Base-by-base conservation (phyloP, 257 asterid genomes). In the Ballota nigra region DNA sequence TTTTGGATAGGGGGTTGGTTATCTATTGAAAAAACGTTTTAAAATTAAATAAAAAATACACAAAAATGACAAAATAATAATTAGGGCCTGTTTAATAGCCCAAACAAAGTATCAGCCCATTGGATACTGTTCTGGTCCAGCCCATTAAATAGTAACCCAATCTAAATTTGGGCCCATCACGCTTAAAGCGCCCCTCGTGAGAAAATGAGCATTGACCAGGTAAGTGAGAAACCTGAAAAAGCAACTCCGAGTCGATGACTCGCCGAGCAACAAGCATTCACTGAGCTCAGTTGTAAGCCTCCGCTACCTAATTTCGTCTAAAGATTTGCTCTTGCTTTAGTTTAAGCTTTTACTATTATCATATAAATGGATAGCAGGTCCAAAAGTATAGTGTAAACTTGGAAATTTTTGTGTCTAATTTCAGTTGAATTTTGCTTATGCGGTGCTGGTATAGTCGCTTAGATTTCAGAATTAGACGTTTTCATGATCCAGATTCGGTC, bases 291-390 rank as follows among this genome's bases (percentile, higher is more conserved):
- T 66, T 45, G 51, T 31, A 15, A 19, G 47, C 73, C 24, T 72
- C 75, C 16, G 70, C 72, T 60, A 53, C 61, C 55, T 20, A 18
- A 49, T 26, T 2, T 23, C 10, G 52, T 36, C 75, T 76, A 56
- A 55, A 78, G 82, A 64, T 73, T 63, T 15, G 18, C 79, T 75
- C 12, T 72, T 29, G 28, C 8, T 53, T 41, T n/a, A 73, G 64
- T 64, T 40, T 3, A 26, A 2, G 33, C 6, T 20, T n/a, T 26
- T 72, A 51, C 24, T 36, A 34, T 64, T 49, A 47, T 76, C 28
- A 4, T 69, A 16, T 51, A 31, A 36, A 41, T 70, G 63, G 60
- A 8, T 49, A 22, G 18, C 52, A 36, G 74, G 33, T 78, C 22
- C 18, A 31, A 53, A 26, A 23, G 0, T 67, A 20, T 24, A 22